Conservation (phyloP, 1,139 yeast genomes). For the Suhomyces yuchorum region DNA sequence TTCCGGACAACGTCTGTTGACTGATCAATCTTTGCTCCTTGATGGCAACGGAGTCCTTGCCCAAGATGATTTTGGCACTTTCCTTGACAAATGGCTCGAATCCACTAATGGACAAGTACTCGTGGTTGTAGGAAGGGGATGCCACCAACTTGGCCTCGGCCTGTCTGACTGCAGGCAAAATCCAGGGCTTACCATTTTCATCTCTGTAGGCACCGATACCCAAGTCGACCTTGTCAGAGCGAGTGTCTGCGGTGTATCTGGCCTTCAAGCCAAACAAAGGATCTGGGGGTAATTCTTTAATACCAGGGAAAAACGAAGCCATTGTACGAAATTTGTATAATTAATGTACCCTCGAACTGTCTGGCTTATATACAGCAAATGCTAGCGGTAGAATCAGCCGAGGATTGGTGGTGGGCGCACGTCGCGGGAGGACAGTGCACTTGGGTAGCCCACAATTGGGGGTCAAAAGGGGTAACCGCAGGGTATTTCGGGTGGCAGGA, state of each 20-base stretch:
- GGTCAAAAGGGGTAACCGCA: slow-evolving; percentile 1
- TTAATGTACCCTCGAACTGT: not conserved
- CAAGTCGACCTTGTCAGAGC: slow-evolving; percentile 75
- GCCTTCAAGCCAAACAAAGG: slow-evolving; percentile 85
- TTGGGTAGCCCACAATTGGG: not conserved
- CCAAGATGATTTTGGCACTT: slow-evolving; percentile 81
- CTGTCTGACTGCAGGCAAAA: slow-evolving; percentile 77
- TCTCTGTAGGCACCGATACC: slow-evolving; percentile 98
- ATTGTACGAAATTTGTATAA: slow-evolving; percentile 18
- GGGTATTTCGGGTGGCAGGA: slow-evolving; percentile 7
- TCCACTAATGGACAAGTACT: slow-evolving; percentile 85
- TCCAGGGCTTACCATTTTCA: slow-evolving; percentile 90
- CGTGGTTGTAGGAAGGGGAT: slow-evolving; percentile 78
- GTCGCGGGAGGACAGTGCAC: not conserved
- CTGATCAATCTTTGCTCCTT: slow-evolving; percentile 61
- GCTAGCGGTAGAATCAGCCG: slow-evolving; percentile 1
- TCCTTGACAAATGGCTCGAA: slow-evolving; percentile 65
- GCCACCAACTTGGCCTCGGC: slow-evolving; percentile 61
- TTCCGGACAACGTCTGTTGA: slow-evolving; percentile 88
- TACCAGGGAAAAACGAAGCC: slow-evolving; percentile 46
- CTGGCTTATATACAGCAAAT: not conserved
- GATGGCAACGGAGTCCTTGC: slow-evolving; percentile 60
- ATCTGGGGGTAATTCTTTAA: slow-evolving; percentile 70
- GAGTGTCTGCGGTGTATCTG: slow-evolving; percentile 63
- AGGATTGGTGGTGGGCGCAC: slow-evolving; percentile 9